phyloP scores from a whole-genome alignment of 192 early-diverging fungal species.

The Podochytrium sp. region DNA sequence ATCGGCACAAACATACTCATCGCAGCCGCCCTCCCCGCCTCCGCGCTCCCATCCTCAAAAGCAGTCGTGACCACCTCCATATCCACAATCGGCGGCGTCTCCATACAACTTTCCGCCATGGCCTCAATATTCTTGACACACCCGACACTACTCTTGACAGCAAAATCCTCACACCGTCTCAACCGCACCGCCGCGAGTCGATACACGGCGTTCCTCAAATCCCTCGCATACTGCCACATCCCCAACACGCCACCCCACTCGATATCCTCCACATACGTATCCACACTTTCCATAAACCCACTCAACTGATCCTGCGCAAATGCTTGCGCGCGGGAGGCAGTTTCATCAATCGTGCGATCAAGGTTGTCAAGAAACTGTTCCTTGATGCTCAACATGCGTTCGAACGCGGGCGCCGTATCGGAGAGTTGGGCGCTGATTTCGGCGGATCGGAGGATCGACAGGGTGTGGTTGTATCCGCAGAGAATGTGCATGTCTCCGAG shows the following conservation, averaged over 20 bases:
- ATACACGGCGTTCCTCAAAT: conserved; percentile 61
- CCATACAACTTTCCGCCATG: conserved; percentile 40
- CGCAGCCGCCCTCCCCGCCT: conserved; percentile 30
- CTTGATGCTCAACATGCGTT: conserved; percentile 75
- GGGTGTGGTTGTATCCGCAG: conserved; percentile 70
- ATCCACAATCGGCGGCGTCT: conserved; percentile 39
- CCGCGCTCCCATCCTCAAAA: conserved; percentile 42
- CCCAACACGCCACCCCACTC: conserved; percentile 81
- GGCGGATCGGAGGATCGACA: conserved; percentile 61
- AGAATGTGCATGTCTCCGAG: conserved; percentile 78
- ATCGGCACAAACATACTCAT: conserved; percentile 37
- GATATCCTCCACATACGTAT: conserved; percentile 67
- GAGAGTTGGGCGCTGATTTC: conserved; percentile 54
- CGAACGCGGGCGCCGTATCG: conserved; percentile 66
- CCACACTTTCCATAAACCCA: conserved; percentile 69
- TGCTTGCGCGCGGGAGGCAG: conserved; percentile 33
- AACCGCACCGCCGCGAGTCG: conserved; percentile 45
- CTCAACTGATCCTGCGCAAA: conserved; percentile 37
- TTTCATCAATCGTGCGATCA: conserved; percentile 50
- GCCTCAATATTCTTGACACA: conserved; percentile 48
- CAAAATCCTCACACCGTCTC: conserved; percentile 46
- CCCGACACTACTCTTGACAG: conserved; percentile 34
- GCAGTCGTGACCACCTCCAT: conserved; percentile 34
- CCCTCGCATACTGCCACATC: conserved; percentile 86
- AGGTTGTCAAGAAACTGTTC: conserved; percentile 66